Evolutionary conservation across 108 stramenopile genomes (phyloP), one percentile per base, ranked within the genome.

Genomic region (Cyclotella atomus): DNA sequence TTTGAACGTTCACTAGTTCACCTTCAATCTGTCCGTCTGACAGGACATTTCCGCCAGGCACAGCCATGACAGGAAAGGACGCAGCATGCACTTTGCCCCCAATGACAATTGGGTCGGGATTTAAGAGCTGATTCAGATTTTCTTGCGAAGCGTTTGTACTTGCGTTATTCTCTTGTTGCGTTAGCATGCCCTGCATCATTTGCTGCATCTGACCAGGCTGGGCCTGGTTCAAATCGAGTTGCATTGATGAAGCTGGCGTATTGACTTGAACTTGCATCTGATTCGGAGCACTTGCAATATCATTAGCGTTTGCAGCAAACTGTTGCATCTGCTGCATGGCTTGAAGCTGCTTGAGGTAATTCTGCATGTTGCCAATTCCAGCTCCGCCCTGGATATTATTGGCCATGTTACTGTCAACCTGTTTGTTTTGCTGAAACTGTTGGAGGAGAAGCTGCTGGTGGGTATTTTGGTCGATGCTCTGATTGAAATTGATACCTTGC

Each of bases 391-490:
- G n/a, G n/a, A n/a, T n/a, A n/a, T n/a, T n/a, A n/a, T n/a, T n/a
- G n/a, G n/a, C n/a, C n/a, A n/a, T n/a, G n/a, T n/a, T n/a, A n/a
- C n/a, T n/a, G n/a, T n/a, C n/a, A n/a, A n/a, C n/a, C n/a, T n/a
- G n/a, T n/a, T n/a, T 27, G 14, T 29, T 52, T 33, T 61, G 59
- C 6, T 43, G 47, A 35, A 36, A 54, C n/a, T 63, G 67, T 16
- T 24, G 65, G 59, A 44, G 56, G 23, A 67, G 63, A 28, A 59
- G 68, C 21, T 53, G 59, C 65, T 55, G 60, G 20, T 53, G 67
- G 35, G 34, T 27, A 17, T 57, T 28, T 12, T 2, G 15, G 28
- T 3, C 29, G 16, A 35, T 66, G 32, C 38, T 50, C 25, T 54
- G 24, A 60, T 19, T 38, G 2, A 21, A 55, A 19, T 27, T 23